Evolutionary conservation across 1,284 basidiomycete genomes (phyloP).

Genomic region (Malassezia obtusa): DNA sequence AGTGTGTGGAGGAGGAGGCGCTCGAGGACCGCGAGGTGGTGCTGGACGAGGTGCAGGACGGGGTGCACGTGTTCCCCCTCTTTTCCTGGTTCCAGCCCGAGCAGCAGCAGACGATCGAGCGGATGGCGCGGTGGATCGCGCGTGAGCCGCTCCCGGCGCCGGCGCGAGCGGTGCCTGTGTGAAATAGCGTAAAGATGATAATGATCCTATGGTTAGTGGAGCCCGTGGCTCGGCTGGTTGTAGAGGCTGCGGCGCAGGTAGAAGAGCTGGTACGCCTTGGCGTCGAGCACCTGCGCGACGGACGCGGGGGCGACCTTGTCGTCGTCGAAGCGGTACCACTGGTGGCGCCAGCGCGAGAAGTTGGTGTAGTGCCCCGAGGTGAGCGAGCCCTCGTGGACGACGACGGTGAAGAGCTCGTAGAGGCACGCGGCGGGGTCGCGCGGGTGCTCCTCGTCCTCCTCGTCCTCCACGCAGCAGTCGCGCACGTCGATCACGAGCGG

Average conservation of each 20-base stretch:
- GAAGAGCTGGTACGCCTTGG: conserved; percentile 40
- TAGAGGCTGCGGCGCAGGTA: conserved; percentile 31
- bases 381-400: conserved; percentile 80
- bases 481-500: conserved; percentile 77
- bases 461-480: conserved; percentile 58
- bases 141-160: background rate
- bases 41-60: conserved; percentile 38
- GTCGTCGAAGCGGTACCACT: conserved; percentile 90
- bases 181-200: background rate
- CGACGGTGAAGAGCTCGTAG: conserved; percentile 84
- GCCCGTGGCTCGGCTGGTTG: conserved; percentile 23
- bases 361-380: conserved; percentile 91
- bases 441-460: conserved; percentile 5
- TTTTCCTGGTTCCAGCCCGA: conserved; percentile 44
- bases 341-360: conserved; percentile 64
- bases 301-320: conserved; percentile 57
- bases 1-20: background rate
- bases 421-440: conserved; percentile 49
- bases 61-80: conserved; percentile 36
- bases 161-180: background rate
- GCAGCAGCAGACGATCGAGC: conserved; percentile 23
- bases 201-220: conserved; percentile 4
- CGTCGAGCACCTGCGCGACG: conserved; percentile 23
- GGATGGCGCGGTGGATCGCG: conserved; percentile 35
- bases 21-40: conserved; percentile 28